Evolutionary conservation across 2,329 filamentous ascomycete species (phyloP).

Genomic region (Scopulariopsis brevicaulis): DNA sequence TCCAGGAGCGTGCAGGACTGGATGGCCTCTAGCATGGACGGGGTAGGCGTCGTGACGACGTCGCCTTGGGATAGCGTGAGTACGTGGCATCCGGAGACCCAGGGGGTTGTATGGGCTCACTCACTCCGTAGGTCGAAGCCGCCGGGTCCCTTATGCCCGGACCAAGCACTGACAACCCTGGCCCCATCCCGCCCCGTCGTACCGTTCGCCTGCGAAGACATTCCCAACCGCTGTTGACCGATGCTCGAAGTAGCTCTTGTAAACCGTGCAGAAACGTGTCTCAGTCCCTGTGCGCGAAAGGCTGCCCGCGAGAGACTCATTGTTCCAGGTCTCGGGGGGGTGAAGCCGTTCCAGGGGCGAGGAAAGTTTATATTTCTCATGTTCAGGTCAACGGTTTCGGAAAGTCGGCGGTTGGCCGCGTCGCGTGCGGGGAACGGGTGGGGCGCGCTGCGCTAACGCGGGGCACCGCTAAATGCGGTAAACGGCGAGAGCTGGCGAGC

Average conservation of each 20-base stretch:
- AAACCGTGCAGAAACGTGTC: background rate
- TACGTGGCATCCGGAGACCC: background rate
- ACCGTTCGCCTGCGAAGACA: background rate
- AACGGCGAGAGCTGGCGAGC: background rate
- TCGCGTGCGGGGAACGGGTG: background rate
- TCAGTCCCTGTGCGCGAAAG: background rate
- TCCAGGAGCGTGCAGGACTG: slow-evolving; percentile 64
- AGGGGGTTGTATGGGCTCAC: slow-evolving; percentile 5
- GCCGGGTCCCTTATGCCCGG: slow-evolving; percentile 23
- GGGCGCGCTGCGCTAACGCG: background rate
- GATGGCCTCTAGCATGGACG: slow-evolving; percentile 74
- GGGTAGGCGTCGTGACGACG: slow-evolving; percentile 59
- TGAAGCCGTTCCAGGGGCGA: background rate
- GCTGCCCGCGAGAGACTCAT: background rate
- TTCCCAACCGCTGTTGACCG: background rate
- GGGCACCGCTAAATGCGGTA: background rate
- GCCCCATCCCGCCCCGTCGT: background rate
- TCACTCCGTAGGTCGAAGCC: slow-evolving; percentile 27
- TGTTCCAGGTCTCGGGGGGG: background rate
- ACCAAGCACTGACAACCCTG: slow-evolving; percentile 13
- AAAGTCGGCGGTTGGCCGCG: background rate
- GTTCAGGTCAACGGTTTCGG: background rate
- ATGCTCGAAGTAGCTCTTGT: background rate
- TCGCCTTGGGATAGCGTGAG: slow-evolving; percentile 24
- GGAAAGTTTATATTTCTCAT: background rate